Conservation (phyloP, 139 green algal species). For the Chlorella sp. region DNA sequence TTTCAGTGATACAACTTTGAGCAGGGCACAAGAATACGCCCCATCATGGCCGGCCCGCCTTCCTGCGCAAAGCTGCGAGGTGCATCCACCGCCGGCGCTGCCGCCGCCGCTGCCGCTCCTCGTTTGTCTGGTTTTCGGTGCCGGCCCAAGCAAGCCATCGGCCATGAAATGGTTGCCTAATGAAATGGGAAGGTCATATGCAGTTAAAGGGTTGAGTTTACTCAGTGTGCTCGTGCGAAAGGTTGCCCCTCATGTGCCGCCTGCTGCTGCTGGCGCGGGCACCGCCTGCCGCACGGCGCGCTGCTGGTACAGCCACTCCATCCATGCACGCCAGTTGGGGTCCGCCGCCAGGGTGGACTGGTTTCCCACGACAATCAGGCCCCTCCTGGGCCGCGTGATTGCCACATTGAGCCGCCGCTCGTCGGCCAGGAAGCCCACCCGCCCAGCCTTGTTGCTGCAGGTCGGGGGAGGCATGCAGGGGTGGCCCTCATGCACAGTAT, state of each 20-base stretch:
- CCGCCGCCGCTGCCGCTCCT: neutral
- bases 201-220: neutral
- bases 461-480: neutral
- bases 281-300: neutral
- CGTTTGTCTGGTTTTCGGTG: neutral
- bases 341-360: slow-evolving; percentile 48
- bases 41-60: too few species aligned
- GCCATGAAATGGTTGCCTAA: too few species aligned
- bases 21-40: too few species aligned
- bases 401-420: slow-evolving; percentile 90
- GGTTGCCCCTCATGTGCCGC: neutral
- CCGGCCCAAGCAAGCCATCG: too few species aligned
- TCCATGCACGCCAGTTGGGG: slow-evolving; percentile 3
- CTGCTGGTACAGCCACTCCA: slow-evolving; percentile 11
- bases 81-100: neutral
- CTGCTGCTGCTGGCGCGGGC: neutral
- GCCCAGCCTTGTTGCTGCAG: slow-evolving; percentile 57
- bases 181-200: too few species aligned
- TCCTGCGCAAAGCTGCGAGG: too few species aligned
- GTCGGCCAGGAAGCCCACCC: slow-evolving; percentile 89
- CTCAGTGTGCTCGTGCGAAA: too few species aligned
- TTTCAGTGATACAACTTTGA: too few species aligned
- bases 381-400: slow-evolving; percentile 81
- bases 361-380: slow-evolving; percentile 77
- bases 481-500: too few species aligned